Percentiles rank a stretch among this genome's conserved stretches.
Evolutionary conservation across 306 rosid species (phyloP).

Genomic region (Acacia confusa): DNA sequence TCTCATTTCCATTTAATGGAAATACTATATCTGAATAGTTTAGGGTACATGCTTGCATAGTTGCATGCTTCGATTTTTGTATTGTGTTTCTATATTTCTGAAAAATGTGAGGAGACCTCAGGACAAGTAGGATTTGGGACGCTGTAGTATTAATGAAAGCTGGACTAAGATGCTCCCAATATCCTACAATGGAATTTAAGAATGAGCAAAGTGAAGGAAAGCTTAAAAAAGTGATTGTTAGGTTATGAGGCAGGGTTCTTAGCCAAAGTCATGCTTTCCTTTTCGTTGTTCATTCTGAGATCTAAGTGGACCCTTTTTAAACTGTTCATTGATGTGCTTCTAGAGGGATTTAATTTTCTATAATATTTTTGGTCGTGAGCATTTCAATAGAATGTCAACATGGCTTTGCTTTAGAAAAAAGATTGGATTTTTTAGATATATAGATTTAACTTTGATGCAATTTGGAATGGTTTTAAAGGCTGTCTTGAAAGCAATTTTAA

Average conservation of each 20-base stretch:
- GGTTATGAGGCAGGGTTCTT: constrained; percentile 10
- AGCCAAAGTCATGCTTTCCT: constrained; percentile 11
- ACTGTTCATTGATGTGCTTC: background rate
- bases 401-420: constrained; percentile 7
- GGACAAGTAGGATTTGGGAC: constrained; percentile 22
- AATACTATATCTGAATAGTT: background rate
- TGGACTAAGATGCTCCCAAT: constrained; percentile 10
- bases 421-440: constrained; percentile 5
- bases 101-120: constrained; percentile 27
- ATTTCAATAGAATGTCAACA: constrained; percentile 20
- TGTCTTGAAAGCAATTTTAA: background rate
- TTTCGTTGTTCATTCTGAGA: constrained; percentile 22
- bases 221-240: background rate
- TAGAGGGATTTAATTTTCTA: constrained; percentile 8
- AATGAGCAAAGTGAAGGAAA: constrained; percentile 30
- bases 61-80: constrained; percentile 2
- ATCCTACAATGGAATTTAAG: constrained; percentile 19
- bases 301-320: constrained; percentile 16
- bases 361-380: constrained; percentile 1
- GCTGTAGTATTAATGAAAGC: constrained; percentile 9
- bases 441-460: constrained; percentile 4
- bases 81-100: constrained; percentile 21
- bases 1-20: constrained; percentile 1
- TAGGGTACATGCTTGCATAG: background rate
- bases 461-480: constrained; percentile 4